These are phyloP conservation scores for Aureobasidium sp. DNA, from an alignment of 2,329 filamentous ascomycete genomes.

Conservation along the genomic window DNA sequence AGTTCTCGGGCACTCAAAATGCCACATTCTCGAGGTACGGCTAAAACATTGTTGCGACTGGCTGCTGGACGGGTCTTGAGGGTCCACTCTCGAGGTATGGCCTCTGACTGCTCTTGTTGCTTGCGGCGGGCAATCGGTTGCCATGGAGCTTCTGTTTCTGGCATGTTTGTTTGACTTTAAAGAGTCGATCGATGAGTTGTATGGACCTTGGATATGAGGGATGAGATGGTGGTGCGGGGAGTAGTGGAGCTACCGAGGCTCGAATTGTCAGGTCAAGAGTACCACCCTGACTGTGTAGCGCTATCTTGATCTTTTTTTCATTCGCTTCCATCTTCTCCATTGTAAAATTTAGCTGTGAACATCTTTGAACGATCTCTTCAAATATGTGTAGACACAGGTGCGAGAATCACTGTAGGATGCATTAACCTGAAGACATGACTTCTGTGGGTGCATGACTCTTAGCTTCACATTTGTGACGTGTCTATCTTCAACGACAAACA, in stretches of 20 bases:
- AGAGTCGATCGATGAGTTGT: too few relatives aligned
- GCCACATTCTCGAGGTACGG: conserved; percentile 45
- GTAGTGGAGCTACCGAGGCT: neutral
- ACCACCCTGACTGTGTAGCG: neutral
- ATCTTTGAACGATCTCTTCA: too few relatives aligned
- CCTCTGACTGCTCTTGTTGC: conserved; percentile 31
- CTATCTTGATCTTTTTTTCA: neutral
- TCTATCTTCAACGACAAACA: neutral
- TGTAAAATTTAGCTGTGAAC: neutral
- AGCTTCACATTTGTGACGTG: neutral
- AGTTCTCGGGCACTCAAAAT: neutral
- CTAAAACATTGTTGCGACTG: conserved; percentile 31
- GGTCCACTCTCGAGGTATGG: conserved; percentile 38
- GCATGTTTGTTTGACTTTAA: conserved; percentile 16
- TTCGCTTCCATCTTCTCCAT: neutral
- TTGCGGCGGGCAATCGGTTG: conserved; percentile 33
- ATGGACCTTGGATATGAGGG: neutral
- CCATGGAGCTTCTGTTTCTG: conserved; percentile 25
- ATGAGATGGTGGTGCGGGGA: neutral
- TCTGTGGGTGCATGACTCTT: neutral
- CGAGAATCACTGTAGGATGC: too few relatives aligned
- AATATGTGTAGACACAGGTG: too few relatives aligned
- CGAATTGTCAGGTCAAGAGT: neutral
- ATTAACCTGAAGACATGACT: too few relatives aligned
- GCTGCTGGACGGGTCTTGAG: conserved; percentile 24